Conservation (phyloP, 225 moss, liverwort and hornwort genomes). For the Ulota crispa region DNA sequence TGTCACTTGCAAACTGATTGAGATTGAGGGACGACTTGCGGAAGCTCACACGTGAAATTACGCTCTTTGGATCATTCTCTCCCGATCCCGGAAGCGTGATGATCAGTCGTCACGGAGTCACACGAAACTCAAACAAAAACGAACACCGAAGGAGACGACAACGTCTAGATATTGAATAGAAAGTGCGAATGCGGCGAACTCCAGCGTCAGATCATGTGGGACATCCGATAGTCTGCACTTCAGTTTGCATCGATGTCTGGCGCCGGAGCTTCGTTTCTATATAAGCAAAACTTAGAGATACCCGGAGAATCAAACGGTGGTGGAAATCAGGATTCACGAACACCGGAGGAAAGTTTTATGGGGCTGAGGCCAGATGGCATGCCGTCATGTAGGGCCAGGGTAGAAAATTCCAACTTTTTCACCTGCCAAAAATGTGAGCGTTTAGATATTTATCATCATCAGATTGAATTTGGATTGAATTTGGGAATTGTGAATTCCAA, state of each 20-base stretch:
- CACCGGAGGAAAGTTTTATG: rapidly evolving
- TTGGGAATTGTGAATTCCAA: no score
- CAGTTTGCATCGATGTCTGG: not conserved
- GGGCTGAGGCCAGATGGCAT: no score
- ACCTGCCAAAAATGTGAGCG: no score
- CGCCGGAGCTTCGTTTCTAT: not conserved
- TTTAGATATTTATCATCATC: no score
- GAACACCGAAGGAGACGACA: not conserved
- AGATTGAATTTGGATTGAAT: no score
- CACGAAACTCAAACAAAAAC: not conserved
- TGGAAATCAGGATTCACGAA: not conserved
- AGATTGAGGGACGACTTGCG: not conserved
- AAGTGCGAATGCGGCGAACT: not conserved
- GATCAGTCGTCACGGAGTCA: not conserved
- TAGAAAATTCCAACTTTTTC: no score
- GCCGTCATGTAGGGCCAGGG: no score
- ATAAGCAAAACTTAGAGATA: not conserved
- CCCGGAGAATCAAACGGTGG: not conserved
- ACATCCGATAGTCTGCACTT: not conserved
- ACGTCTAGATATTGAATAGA: not conserved
- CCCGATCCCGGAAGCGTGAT: not conserved
- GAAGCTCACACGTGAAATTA: not conserved
- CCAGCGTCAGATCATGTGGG: not conserved
- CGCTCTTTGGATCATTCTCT: constrained; percentile 30
- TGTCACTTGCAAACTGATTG: not conserved